Evolutionary conservation across 225 moss, liverwort and hornwort species (phyloP).

Genomic region (Pseudisothecium myosuroides): DNA sequence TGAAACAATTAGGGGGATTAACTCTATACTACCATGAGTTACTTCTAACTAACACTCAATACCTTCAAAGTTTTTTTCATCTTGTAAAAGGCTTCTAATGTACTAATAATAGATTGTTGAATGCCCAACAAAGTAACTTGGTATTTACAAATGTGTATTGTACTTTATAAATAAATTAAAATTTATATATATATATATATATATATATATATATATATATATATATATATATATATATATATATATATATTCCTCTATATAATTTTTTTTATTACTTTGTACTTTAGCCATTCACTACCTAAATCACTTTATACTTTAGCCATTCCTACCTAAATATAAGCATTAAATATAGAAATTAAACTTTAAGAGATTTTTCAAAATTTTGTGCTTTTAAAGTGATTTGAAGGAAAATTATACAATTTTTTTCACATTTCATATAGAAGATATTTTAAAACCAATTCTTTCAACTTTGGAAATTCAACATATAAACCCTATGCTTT

Average conservation of each 20-base stretch:
- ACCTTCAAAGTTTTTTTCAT: background rate
- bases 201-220: background rate
- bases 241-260: too few relatives aligned
- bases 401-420: too few relatives aligned
- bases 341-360: accelerated
- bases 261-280: too few relatives aligned
- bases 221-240: too few relatives aligned
- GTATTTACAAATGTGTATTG: background rate
- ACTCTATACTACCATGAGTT: background rate
- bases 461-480: background rate
- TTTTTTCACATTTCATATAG: background rate
- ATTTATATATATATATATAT: too few relatives aligned
- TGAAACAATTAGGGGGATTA: background rate
- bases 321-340: accelerated
- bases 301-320: background rate
- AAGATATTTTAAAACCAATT: too few relatives aligned
- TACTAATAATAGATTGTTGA: background rate
- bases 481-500: accelerated
- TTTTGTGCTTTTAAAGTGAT: background rate
- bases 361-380: background rate
- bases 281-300: too few relatives aligned
- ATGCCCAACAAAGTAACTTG: accelerated
- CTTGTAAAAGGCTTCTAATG: background rate
- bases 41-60: background rate
- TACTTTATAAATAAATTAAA: background rate